These are phyloP conservation scores for Diaporthe ampelina DNA, from an alignment of 2,329 filamentous ascomycete genomes.

Conservation along the genomic window DNA sequence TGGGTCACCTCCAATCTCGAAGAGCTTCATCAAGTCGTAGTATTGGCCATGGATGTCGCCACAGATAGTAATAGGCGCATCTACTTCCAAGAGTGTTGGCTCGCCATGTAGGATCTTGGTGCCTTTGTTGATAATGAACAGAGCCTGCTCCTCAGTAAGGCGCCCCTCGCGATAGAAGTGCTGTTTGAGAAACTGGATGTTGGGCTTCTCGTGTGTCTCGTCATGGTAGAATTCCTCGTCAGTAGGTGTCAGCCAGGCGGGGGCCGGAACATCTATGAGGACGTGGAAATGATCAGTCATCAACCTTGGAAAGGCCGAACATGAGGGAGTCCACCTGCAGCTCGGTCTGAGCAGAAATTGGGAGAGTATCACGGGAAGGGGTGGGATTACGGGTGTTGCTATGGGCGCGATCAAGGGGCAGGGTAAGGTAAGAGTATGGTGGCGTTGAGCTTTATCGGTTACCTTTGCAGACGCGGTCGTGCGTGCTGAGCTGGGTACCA, in stretches of 20 bases:
- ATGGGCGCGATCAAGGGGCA: no score
- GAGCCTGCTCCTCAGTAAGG: constrained; percentile 94
- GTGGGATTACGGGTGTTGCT: no score
- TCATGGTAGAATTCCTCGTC: constrained; percentile 96
- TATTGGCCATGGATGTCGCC: constrained; percentile 99
- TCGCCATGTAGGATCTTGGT: constrained; percentile 89
- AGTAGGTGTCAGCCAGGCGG: constrained; percentile 91
- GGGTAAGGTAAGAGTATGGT: no score
- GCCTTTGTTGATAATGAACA: constrained; percentile 93
- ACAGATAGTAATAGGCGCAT: constrained; percentile 98
- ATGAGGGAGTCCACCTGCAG: no score
- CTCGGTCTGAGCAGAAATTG: no score
- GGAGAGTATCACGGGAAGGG: constrained; percentile 29
- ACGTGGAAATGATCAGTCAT: no score
- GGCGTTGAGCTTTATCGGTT: constrained; percentile 48
- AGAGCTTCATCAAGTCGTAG: constrained; percentile 99
- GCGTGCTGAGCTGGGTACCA: constrained; percentile 92
- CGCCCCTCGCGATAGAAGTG: constrained; percentile 98
- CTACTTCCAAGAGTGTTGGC: constrained; percentile 98
- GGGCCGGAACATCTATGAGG: constrained; percentile 90
- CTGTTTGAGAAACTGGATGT: constrained; percentile 95
- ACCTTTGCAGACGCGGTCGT: constrained; percentile 99
- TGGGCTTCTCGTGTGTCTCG: constrained; percentile 86
- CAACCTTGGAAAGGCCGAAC: no score
- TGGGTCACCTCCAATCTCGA: constrained; percentile 97